These are phyloP conservation scores for Chaetomium globosum DNA, from an alignment of 2,329 filamentous ascomycete species.

Conservation along the genomic window DNA sequence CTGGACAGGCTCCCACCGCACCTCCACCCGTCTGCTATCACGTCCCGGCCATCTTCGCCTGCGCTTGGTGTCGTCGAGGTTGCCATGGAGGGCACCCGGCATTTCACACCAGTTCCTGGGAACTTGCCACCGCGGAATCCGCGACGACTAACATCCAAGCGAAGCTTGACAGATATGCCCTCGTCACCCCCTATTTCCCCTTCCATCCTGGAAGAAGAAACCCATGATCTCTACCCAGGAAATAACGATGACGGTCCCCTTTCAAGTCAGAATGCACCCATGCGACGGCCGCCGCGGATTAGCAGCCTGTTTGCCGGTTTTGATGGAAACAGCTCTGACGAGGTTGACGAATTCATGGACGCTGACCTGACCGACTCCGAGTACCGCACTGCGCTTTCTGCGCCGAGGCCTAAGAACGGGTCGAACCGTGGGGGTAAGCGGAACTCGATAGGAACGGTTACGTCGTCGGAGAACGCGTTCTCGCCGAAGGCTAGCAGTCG, in stretches of 20 bases:
- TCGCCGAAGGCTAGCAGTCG: constrained; percentile 39
- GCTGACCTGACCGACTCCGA: constrained; percentile 67
- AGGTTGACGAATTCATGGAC: constrained; percentile 64
- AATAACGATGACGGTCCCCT: constrained; percentile 81
- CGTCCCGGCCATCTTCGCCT: constrained; percentile 62
- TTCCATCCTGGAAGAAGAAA: constrained; percentile 43
- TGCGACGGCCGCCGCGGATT: constrained; percentile 71
- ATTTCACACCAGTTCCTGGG: constrained; percentile 57
- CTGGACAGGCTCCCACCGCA: constrained; percentile 74
- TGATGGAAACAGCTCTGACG: constrained; percentile 70
- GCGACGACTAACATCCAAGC: constrained; percentile 53
- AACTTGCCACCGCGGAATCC: constrained; percentile 63
- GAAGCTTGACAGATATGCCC: constrained; percentile 52
- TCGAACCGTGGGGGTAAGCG: constrained; percentile 48
- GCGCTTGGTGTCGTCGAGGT: constrained; percentile 37
- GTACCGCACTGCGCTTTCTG: constrained; percentile 66
- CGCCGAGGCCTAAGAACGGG: constrained; percentile 57
- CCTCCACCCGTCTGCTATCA: constrained; percentile 76
- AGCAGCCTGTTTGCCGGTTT: constrained; percentile 89
- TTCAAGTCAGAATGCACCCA: constrained; percentile 59
- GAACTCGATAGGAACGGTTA: constrained; percentile 45
- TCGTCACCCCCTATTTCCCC: constrained; percentile 51
- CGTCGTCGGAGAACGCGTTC: constrained; percentile 50
- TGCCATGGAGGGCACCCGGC: constrained; percentile 44
- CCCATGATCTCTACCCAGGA: constrained; percentile 70